Evolutionary conservation across 2,329 filamentous ascomycete genomes (phyloP), one percentile per base, ranked within the genome.

Genomic region (Fusarium avenaceum): DNA sequence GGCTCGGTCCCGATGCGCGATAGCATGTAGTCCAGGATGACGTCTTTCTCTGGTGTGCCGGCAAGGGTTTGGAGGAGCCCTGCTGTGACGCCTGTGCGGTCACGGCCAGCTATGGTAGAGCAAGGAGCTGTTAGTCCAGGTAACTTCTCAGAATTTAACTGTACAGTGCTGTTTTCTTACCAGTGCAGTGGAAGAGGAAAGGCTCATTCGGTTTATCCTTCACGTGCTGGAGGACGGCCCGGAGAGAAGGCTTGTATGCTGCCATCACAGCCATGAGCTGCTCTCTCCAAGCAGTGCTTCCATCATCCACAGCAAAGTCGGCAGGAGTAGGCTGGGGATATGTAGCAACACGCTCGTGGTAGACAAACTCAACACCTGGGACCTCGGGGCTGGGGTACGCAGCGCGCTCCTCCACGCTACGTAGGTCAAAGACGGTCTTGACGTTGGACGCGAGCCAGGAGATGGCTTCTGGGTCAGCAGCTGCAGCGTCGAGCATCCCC

Each of bases 161-260:
- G 11, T 10, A 26, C 30, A 28, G 13, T 32, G 11, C 11, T n/a
- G 22, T 22, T 24, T 22, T 75, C 80, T 69, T 69, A 85, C 85
- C 85, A 10, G 82, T 86, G 72, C 85, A 88, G 72, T 88, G 86
- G 40, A 87, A 82, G 47, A 87, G 63, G 60, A 86, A 80, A 17
- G 80, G 78, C 70, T 84, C 80, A 1, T 71, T 58, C 9, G 81
- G 80, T 13, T 77, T 75, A 63, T 87, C 84, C 49, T 82, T 76
- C 11, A 87, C 76, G 58, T 83, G 81, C 70, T 84, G 79, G 26
- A 87, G 76, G 7, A 87, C 76, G 8, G 78, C 79, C 39, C 74
- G 78, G 67, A 85, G 81, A 20, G 76, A 79, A 8, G 77, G 77
- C 52, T 57, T 68, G 71, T 86, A 86, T 17, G 78, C 74, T 10